Conservation (phyloP, 768 basidiomycete species). For the Hydnum rufescens region DNA sequence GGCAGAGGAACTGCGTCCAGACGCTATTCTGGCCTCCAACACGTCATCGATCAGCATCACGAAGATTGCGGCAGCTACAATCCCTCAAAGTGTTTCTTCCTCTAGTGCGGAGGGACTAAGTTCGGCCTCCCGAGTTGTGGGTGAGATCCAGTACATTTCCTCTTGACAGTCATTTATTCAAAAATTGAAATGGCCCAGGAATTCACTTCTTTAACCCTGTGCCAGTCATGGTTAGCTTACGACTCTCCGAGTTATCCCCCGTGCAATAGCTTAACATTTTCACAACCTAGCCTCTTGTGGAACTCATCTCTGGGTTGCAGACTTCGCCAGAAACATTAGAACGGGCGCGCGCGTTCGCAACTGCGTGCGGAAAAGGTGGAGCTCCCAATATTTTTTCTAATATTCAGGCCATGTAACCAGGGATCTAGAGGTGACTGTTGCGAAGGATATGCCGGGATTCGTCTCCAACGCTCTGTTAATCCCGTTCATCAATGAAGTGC, state of each 20-base stretch:
- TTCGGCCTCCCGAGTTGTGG: constrained; percentile 61
- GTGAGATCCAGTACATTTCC: constrained; percentile 22
- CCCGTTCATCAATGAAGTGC: constrained; percentile 91
- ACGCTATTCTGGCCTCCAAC: constrained; percentile 74
- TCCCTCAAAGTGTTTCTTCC: constrained; percentile 35
- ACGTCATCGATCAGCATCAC: constrained; percentile 91
- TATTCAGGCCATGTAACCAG: constrained; percentile 2
- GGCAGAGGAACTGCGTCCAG: constrained; percentile 42
- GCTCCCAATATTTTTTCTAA: not conserved
- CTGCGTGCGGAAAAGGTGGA: constrained; percentile 70
- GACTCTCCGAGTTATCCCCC: not conserved
- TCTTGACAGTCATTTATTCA: not conserved
- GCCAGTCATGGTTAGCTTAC: constrained; percentile 56
- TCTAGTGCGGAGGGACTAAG: constrained; percentile 43
- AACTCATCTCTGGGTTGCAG: constrained; percentile 84
- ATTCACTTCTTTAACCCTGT: constrained; percentile 96
- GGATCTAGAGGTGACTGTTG: constrained; percentile 86
- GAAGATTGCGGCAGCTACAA: constrained; percentile 69
- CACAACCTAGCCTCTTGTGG: constrained; percentile 63
- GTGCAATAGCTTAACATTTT: not conserved
- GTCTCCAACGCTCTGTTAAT: constrained; percentile 90
- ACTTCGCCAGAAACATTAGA: constrained; percentile 60
- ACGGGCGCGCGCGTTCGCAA: constrained; percentile 59
- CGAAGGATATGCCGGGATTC: constrained; percentile 84
- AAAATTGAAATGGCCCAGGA: constrained; percentile 25